Evolutionary conservation across 768 basidiomycete species (phyloP), one percentile per base, ranked within the genome.

Genomic region (Suillus luteus): DNA sequence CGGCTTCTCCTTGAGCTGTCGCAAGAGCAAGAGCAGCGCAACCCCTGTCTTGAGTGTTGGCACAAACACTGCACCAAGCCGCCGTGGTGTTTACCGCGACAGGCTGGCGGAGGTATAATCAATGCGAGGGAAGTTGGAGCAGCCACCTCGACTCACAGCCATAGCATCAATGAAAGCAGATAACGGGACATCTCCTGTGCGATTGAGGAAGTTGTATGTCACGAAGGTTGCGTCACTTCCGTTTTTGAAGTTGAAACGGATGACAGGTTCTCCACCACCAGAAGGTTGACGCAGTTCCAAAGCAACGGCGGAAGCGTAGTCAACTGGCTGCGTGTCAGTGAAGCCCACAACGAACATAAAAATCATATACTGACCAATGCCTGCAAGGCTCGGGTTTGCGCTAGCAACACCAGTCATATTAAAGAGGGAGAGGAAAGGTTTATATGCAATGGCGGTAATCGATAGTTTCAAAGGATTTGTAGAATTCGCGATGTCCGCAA

Each of bases 381-480:
- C 83, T 41, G 85, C 82, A 3, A 90, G 80, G 65, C 84, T 69
- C 0, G 85, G 82, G 62, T 83, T 80, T 52, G 78, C 75, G 19
- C 80, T 71, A 11, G 82, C 82, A 31, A 83, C 81, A 2, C 84
- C 81, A 0, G 88, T 90, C 85, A 93, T 87, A 74, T 90, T 89
- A 79, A 93, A 92, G 52, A 93, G 73, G 10, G 87, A 88, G 38
- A 91, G 64, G 78, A 92, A 89, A 0, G 91, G 91, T 73, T 92
- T 92, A 79, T 92, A 93, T 0, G 90, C 82, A 59, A 88, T 80
- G 11, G 85, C 85, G 38, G 84, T 78, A 66, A 88, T 84, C 31
- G 80, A 73, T 48, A 93, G 70, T 71, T 87, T 86, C 62, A 86
- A 68, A 0, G 87, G 82, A 64, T 85, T 79, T 3, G 79, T 76